Evolutionary conservation across 129 eudicot species (phyloP), one percentile per base, ranked within the genome.

Genomic region (Chrysanthemum makinoi): DNA sequence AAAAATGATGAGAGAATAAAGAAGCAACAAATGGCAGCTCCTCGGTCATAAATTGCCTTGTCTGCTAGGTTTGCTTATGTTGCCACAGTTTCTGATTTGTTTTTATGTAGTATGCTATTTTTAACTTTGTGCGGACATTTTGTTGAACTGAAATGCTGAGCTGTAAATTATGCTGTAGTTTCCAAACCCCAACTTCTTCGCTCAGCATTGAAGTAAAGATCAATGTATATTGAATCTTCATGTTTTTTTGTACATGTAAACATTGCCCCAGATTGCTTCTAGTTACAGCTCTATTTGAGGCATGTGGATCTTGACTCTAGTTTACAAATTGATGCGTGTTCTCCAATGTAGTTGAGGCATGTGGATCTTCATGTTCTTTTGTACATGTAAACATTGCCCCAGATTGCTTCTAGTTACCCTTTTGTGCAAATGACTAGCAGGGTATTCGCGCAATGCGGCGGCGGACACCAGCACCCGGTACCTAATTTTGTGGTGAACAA

Each of bases 21-120:
- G 80, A 93, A 87, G 86, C 98, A 89, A 83, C 98, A 93, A 80
- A 93, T 93, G 98, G 92, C 95, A 2, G 98, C 98, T 15, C 98
- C 98, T 60, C 88, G 81, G 72, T 70, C 77, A 8, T 77, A 55
- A 68, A 56, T 16, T 28, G 12, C 62, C 18, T 52, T 5, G 48
- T 59, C 89, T 22, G 73, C 82, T 33, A 80, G 75, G 80, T 77
- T 57, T 52, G 11, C 57, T 59, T 47, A 7, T 50, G 47, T 51
- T 52, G 17, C 47, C 44, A 8, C 33, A 30, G 51, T 69, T 52
- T 28, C 56, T 28, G 4, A 54, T 12, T 57, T 10, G 16, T 15
- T 59, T 59, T n/a, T 3, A 10, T 39, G 11, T 16, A n/a, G 18
- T 9, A 15, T 18, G 15, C 1, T 22, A 12, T 50, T 0, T 51